Evolutionary conservation across 108 stramenopile species (phyloP), one percentile per base, ranked within the genome.

Genomic region (Aurantiochytrium sp.): DNA sequence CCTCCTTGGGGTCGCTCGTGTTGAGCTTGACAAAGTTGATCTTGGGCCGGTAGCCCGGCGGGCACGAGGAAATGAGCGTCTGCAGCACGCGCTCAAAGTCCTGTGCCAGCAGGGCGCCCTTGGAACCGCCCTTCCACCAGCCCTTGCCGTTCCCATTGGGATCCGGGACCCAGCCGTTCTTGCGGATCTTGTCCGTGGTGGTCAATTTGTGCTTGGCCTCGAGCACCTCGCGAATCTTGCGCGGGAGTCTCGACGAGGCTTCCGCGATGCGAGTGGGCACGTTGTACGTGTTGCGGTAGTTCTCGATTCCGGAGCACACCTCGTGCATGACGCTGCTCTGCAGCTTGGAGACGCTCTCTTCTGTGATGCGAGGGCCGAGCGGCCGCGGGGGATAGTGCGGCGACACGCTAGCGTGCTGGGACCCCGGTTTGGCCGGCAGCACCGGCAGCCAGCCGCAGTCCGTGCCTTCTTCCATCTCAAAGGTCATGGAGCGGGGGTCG

Each of bases 1-100:
- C 73, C 73, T 81, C 73, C 73, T 81, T 81, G n/a, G 73, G 42
- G 24, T 81, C 73, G 32, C 24, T 27, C 27, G 73, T 81, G 32
- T 81, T 81, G 10, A 48, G 21, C 45, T 81, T 81, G n/a, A 81
- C 4, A 81, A 81, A 81, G 1, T 81, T 41, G 2, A 42, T 81
- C 45, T 30, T 81, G n/a, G 45, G 6, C 19, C 27, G 21, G 24
- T 48, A 81, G 45, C 73, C 73, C 2, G 45, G 42, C 8, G 73
- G 73, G 12, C 42, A 48, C 45, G 39, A 48, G 73, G 21, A 22
- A 6, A 30, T 6, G 0, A 81, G 45, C 0, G 39, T 81, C n/a
- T 30, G 39, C n/a, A 81, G 30, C 39, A 12, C 73, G 42, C 27
- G n/a, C 12, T 22, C 21, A 81, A 81, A 81, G 0, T 6, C 45